Percentiles rank a stretch among this genome's conserved stretches.
Conservation (phyloP, 1,139 yeast species). For the Oligophagozyma castellii region DNA sequence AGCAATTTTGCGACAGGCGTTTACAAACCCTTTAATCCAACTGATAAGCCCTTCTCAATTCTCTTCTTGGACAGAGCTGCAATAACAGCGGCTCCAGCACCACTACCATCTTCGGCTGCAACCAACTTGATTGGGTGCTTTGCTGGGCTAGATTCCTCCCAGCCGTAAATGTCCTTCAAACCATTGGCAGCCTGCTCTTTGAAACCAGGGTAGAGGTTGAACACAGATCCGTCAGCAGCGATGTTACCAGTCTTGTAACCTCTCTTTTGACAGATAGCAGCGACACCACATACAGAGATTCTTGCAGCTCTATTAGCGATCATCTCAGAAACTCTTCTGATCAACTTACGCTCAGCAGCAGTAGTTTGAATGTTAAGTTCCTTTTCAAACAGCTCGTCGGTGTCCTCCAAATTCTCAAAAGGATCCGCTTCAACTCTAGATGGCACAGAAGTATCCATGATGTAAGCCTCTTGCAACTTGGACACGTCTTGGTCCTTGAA, state of each 20-base stretch:
- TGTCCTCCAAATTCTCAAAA: conserved; percentile 70
- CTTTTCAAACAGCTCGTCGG: conserved; percentile 48
- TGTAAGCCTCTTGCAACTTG: conserved; percentile 45
- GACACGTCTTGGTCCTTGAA: conserved; percentile 57
- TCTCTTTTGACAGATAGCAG: conserved; percentile 86
- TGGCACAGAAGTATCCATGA: conserved; percentile 83
- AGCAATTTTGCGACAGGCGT: too few relatives aligned
- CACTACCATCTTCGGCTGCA: conserved; percentile 96
- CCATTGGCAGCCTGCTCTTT: conserved; percentile 81
- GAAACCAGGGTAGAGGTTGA: conserved; percentile 85
- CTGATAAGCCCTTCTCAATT: conserved; percentile 54
- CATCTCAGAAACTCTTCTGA: conserved; percentile 73
- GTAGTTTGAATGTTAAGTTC: conserved; percentile 54
- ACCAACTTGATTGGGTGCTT: conserved; percentile 68
- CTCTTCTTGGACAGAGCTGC: conserved; percentile 87
- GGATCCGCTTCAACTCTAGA: conserved; percentile 84
- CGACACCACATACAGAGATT: conserved; percentile 87
- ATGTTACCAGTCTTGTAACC: conserved; percentile 65
- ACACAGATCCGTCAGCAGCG: conserved; percentile 97
- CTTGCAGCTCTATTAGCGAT: conserved; percentile 91
- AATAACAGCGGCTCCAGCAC: conserved; percentile 96
- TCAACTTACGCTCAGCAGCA: conserved; percentile 64
- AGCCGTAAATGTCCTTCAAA: conserved; percentile 77
- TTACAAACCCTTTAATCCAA: conserved; percentile 36
- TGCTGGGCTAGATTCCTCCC: conserved; percentile 36